A percentile compares a stretch with the other conserved stretches of the same genome.
Evolutionary conservation across 371 early-diverging fungal genomes (phyloP).

Genomic region (Thermomucor indicae-seudaticae): DNA sequence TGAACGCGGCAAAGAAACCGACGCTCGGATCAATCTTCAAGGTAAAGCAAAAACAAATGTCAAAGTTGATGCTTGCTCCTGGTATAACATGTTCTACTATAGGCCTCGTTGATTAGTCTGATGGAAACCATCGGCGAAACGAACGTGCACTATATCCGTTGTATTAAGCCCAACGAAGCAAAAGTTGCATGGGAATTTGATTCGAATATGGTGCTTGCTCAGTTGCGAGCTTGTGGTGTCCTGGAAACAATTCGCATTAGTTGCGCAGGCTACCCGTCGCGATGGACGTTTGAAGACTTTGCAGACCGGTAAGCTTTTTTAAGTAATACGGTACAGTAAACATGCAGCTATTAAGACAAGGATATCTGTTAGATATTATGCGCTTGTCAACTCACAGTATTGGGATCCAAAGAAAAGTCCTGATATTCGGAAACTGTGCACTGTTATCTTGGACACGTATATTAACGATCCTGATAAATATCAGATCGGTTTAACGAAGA

Average conservation of each 20-base stretch:
- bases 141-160: constrained; percentile 96
- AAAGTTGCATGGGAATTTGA: constrained; percentile 91
- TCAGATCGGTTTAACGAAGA: constrained; percentile 95
- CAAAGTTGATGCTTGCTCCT: background rate
- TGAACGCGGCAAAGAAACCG: constrained; percentile 64
- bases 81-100: background rate
- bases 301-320: constrained; percentile 58
- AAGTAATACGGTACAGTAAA: background rate
- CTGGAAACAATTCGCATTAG: constrained; percentile 99
- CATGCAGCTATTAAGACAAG: background rate
- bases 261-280: constrained; percentile 97
- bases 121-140: constrained; percentile 94
- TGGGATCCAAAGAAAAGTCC: constrained; percentile 58
- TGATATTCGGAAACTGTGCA: constrained; percentile 54
- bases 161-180: constrained; percentile 96
- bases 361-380: constrained; percentile 56
- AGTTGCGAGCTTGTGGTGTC: constrained; percentile 99
- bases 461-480: constrained; percentile 83
- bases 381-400: constrained; percentile 70
- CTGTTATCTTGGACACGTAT: constrained; percentile 62
- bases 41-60: constrained; percentile 14
- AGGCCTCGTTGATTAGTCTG: constrained; percentile 79
- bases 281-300: constrained; percentile 92
- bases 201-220: constrained; percentile 88
- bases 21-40: constrained; percentile 88